Base-by-base conservation (phyloP, 2,329 filamentous ascomycete species). In the Scopulariopsis brevicaulis region DNA sequence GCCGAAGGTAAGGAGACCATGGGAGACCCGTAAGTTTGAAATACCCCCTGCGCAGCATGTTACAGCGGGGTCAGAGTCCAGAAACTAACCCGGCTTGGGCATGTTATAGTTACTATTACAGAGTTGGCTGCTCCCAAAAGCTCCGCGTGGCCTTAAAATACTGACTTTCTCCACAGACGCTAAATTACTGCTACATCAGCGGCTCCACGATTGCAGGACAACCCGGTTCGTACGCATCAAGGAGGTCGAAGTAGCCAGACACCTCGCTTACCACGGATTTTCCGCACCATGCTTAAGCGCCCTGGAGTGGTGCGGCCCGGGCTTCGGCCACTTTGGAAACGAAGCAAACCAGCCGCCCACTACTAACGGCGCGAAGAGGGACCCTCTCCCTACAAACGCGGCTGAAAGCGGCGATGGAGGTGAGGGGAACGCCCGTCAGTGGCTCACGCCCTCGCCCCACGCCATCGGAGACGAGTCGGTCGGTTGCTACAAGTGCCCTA, bases 381-480 rank as follows among this genome's bases (percentile, higher is more conserved):
- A 22, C 40, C 54, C 40, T 48, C 24, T 46, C 55, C 55, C 51
- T 28, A 25, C 34, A 14, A 28, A 57, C 7, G 28, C 28, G 28
- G 28, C 28, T 32, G 28, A 32, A 32, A 8, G 28, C n/a, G n/a
- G 28, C 28, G 53, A 11, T 14, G 53, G 43, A 55, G 34, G 28
- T 43, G 40, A 24, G 28, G 35, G 52, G 40, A 7, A 14, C 14
- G 15, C 18, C n/a, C 48, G 37, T 12, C 59, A 55, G 11, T 60
- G 59, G 59, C 59, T 58, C 11, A 14, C 55, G 34, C 51, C 55
- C 11, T 55, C 11, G 37, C 24, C 32, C 22, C 8, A 32, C n/a
- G n/a, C n/a, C n/a, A 58, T 60, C 18, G 59, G 59, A 34, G 59
- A 60, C 52, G 59, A 60, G 46, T 60, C 58, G 22, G 52, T 52